Conservation (phyloP, 495 filamentous ascomycete genomes). For the Penicillium simplicissimum region DNA sequence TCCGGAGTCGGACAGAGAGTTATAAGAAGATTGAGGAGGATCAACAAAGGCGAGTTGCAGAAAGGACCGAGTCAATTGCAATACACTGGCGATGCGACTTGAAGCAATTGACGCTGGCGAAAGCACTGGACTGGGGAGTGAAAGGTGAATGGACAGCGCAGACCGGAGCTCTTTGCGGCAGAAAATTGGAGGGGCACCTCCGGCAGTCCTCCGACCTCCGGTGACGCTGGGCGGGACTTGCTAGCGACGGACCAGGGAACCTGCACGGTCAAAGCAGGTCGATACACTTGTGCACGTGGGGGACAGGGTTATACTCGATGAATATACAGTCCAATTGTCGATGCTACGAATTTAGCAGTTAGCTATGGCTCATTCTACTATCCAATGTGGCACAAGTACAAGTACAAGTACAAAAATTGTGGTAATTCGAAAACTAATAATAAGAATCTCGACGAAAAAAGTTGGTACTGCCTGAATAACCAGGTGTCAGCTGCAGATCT, state of each 20-base stretch:
- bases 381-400: neutral
- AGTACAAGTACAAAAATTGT: neutral
- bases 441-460: neutral
- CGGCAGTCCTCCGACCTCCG: neutral
- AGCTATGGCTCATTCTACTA: neutral
- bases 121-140: slow-evolving; percentile 1
- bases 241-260: neutral
- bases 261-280: neutral
- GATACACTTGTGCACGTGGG: neutral
- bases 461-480: slow-evolving; percentile 9
- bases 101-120: slow-evolving; percentile 4
- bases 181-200: slow-evolving; percentile 33
- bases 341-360: neutral
- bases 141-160: neutral
- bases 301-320: neutral
- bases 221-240: neutral
- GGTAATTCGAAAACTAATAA: no score
- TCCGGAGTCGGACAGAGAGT: slow-evolving; percentile 3
- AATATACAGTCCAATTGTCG: neutral
- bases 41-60: neutral
- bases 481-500: slow-evolving; percentile 14
- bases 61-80: slow-evolving; percentile 19
- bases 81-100: neutral
- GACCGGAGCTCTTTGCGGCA: slow-evolving; percentile 27
- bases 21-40: neutral